Conservation (phyloP, 257 asterid genomes). For the Nicotiana attenuata region DNA sequence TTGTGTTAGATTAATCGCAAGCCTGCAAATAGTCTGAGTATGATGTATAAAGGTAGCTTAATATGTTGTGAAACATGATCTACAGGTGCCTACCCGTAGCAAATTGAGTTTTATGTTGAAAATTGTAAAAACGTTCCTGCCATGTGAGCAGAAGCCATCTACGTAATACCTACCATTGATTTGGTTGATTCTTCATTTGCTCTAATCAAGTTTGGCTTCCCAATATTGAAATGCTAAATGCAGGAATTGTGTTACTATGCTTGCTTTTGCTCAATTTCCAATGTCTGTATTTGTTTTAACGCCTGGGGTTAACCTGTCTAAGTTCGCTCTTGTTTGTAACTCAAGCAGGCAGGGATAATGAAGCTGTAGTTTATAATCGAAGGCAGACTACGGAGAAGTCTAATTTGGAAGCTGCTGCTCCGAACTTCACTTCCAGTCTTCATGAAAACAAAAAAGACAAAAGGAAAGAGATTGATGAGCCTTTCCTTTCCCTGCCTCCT, state of each 20-base stretch:
- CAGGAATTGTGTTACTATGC: background rate
- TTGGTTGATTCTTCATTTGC: background rate
- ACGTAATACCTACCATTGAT: background rate
- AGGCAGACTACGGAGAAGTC: slow-evolving; percentile 15
- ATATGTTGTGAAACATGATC: background rate
- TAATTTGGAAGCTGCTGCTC: slow-evolving; percentile 12
- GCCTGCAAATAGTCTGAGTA: background rate
- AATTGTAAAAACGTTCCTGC: background rate
- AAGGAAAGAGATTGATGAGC: slow-evolving; percentile 23
- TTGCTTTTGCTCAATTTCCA: background rate
- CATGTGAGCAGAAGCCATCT: background rate
- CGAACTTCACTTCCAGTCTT: background rate
- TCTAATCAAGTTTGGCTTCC: background rate
- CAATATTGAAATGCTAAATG: background rate
- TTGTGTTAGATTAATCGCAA: background rate
- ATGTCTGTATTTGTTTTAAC: background rate
- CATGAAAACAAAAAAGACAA: slow-evolving; percentile 20
- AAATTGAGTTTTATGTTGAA: background rate
- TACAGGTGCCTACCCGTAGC: background rate
- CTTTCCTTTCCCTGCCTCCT: slow-evolving; percentile 21
- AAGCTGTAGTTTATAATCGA: slow-evolving; percentile 14
- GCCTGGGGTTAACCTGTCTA: background rate
- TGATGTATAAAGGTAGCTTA: background rate
- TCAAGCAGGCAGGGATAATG: slow-evolving; percentile 33
- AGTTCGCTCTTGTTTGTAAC: slow-evolving; percentile 13